phyloP scores from a whole-genome alignment of 2,329 filamentous ascomycete species.

The Phoma herbarum region DNA sequence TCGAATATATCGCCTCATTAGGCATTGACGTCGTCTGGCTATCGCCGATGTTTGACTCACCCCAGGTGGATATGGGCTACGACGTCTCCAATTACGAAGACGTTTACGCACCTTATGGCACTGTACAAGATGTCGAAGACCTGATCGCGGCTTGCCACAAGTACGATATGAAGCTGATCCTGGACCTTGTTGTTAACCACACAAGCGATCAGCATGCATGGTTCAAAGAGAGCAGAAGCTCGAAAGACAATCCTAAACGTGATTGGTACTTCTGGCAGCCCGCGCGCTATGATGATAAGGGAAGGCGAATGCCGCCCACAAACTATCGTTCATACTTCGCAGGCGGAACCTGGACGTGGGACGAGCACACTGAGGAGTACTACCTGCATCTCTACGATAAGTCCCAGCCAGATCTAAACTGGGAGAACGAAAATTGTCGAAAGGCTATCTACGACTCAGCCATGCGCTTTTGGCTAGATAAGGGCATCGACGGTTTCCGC shows the following conservation, averaged over 20 bases:
- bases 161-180: slow-evolving; percentile 73
- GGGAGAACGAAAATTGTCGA: slow-evolving; percentile 57
- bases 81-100: slow-evolving; percentile 74
- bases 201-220: slow-evolving; percentile 76
- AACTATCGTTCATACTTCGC: slow-evolving; percentile 58
- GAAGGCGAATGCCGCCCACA: slow-evolving; percentile 66
- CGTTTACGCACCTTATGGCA: slow-evolving; percentile 72
- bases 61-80: slow-evolving; percentile 75
- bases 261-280: slow-evolving; percentile 77
- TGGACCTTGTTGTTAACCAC: slow-evolving; percentile 82
- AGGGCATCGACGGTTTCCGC: slow-evolving; percentile 57
- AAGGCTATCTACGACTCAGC: slow-evolving; percentile 57
- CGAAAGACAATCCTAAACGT: slow-evolving; percentile 69
- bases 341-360: slow-evolving; percentile 55
- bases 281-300: slow-evolving; percentile 61
- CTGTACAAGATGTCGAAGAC: slow-evolving; percentile 70
- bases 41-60: slow-evolving; percentile 71
- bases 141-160: slow-evolving; percentile 68
- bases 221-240: slow-evolving; percentile 73
- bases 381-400: slow-evolving; percentile 58
- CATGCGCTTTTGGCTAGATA: slow-evolving; percentile 59
- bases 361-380: slow-evolving; percentile 58
- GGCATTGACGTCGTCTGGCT: slow-evolving; percentile 73
- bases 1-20: slow-evolving; percentile 64
- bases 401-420: slow-evolving; percentile 59